Evolutionary conservation across 257 asterid species (phyloP), one percentile per base, ranked within the genome.

Genomic region (Solanum peruvianum): DNA sequence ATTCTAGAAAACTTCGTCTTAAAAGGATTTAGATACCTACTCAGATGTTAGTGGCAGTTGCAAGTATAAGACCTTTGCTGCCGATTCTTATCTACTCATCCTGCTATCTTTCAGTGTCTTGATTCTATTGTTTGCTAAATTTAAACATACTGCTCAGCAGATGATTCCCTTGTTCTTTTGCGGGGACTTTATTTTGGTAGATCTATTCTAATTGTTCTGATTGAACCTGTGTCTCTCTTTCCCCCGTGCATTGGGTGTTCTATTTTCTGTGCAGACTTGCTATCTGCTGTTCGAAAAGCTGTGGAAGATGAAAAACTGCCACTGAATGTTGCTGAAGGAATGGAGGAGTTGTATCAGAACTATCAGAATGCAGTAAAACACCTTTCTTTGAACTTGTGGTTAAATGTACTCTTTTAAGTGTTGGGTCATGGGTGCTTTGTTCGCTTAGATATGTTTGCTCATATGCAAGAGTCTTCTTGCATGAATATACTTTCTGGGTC

Each of bases 261-360:
- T 86, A 77, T 87, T 62, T 85, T 20, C 27, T 49, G 87, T 86
- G 86, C 94, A 96, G 99, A 96, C 89, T 87, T 96, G 88, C 94
- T 96, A 84, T 90, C 91, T 88, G 95, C 91, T 88, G 92, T 96
- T 87, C 89, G 87, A 80, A 94, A 91, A 87, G 98, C 95, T 89
- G 92, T 89, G 82, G 98, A 94, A 92, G 95, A 93, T 88, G 98
- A 98, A 89, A 92, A 94, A 72, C 88, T 96, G 91, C 96, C 98
- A 62, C 86, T 87, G 83, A 88, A 88, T 92, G 88, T 96, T 88
- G 95, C 96, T 88, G 92, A 87, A 77, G 96, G 93, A 88, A 93
- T 96, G 98, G 94, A 93, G 91, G 99, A 95, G 91, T 89, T 96
- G 90, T 95, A 92, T 87, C 93, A 92, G 88, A 96, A 92, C 89